Evolutionary conservation across 805 yeast species (phyloP).

Genomic region (Candida anglica): DNA sequence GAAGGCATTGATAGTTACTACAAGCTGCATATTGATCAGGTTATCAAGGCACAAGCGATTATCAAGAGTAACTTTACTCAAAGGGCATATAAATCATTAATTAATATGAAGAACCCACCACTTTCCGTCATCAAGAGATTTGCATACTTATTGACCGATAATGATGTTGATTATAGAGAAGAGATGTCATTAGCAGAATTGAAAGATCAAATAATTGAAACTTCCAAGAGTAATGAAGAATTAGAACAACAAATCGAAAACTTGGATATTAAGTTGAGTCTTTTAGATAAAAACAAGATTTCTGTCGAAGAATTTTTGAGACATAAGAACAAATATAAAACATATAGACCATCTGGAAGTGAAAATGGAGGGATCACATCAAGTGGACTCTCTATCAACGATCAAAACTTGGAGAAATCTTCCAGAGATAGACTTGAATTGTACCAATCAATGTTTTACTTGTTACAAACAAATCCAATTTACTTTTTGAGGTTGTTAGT

Average conservation of each 20-base stretch:
- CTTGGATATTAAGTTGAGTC: conserved; percentile 71
- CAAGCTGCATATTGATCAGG: conserved; percentile 47
- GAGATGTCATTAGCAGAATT: conserved; percentile 65
- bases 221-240: conserved; percentile 65
- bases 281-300: conserved; percentile 75
- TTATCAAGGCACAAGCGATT: conserved; percentile 70
- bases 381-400: conserved; percentile 5
- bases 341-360: conserved; percentile 13
- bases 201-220: conserved; percentile 66
- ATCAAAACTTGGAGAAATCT: conserved; percentile 30
- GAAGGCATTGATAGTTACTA: conserved; percentile 44
- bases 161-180: conserved; percentile 68
- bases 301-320: conserved; percentile 68
- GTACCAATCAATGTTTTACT: conserved; percentile 74
- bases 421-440: conserved; percentile 54
- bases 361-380: conserved; percentile 3
- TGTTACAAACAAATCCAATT: conserved; percentile 77
- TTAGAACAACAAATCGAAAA: conserved; percentile 73
- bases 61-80: conserved; percentile 67
- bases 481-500: conserved; percentile 56
- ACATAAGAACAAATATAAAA: conserved; percentile 31
- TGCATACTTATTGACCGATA: conserved; percentile 69
- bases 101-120: conserved; percentile 72
- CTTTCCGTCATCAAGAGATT: conserved; percentile 72
- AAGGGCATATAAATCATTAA: conserved; percentile 68